phyloP scores from a whole-genome alignment of 2,329 filamentous ascomycete genomes.

The Hortaea werneckii region DNA sequence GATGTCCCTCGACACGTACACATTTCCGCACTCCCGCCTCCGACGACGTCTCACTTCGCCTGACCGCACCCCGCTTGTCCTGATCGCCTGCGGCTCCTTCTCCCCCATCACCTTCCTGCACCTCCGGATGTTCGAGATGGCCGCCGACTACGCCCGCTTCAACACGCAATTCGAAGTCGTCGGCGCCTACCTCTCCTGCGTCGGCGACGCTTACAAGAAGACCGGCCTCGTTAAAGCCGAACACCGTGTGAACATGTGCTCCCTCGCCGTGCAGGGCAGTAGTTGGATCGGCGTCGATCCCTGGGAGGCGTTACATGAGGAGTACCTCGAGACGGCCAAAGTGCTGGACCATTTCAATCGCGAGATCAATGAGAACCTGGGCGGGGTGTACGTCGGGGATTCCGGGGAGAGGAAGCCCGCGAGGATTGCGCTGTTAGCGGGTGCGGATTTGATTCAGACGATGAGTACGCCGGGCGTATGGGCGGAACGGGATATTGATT shows the following conservation, averaged over 20 bases:
- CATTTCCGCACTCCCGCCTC: constrained; percentile 52
- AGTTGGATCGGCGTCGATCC: constrained; percentile 77
- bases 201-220: constrained; percentile 69
- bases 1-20: constrained; percentile 41
- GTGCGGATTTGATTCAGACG: constrained; percentile 45
- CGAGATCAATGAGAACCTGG: constrained; percentile 71
- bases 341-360: constrained; percentile 86
- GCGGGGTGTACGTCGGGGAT: constrained; percentile 53
- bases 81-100: constrained; percentile 56
- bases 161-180: constrained; percentile 73
- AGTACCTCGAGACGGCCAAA: constrained; percentile 79
- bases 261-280: constrained; percentile 65
- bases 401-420: constrained; percentile 56
- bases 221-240: constrained; percentile 62
- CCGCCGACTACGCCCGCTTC: constrained; percentile 66
- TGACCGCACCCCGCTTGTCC: constrained; percentile 51
- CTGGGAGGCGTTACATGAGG: constrained; percentile 76
- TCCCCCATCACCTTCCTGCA: constrained; percentile 50
- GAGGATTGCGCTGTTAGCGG: constrained; percentile 71
- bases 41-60: constrained; percentile 46
- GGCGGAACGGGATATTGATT: constrained; percentile 73
- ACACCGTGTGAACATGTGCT: constrained; percentile 77
- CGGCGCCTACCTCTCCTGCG: constrained; percentile 75
- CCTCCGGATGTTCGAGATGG: constrained; percentile 82
- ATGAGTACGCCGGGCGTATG: constrained; percentile 55